Evolutionary conservation across 2,329 filamentous ascomycete genomes (phyloP).

Genomic region (Aspergillus hiratsukae): DNA sequence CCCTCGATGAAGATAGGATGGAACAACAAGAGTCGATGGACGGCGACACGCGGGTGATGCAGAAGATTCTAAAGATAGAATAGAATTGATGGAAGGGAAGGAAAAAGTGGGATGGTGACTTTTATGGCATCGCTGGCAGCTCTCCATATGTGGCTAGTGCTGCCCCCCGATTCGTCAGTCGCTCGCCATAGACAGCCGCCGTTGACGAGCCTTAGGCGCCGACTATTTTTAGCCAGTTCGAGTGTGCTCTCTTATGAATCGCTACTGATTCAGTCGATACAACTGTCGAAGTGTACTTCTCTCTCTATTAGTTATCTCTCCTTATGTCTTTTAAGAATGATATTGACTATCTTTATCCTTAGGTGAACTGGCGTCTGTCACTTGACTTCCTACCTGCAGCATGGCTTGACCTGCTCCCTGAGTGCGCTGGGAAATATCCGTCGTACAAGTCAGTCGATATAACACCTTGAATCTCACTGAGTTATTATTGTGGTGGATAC

Average conservation of each 20-base stretch:
- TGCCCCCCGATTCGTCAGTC: background rate
- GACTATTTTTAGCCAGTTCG: background rate
- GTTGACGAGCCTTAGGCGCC: background rate
- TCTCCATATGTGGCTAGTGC: background rate
- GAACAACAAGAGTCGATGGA: slow-evolving; percentile 15
- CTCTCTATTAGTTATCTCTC: no score
- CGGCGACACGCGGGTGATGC: slow-evolving; percentile 22
- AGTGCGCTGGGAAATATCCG: no score
- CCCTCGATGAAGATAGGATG: slow-evolving; percentile 12
- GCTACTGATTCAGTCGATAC: no score
- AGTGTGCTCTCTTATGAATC: background rate
- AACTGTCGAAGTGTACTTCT: no score
- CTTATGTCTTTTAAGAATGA: no score
- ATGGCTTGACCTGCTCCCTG: no score
- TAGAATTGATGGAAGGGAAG: background rate
- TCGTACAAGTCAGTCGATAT: background rate
- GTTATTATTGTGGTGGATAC: background rate
- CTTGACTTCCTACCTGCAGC: no score
- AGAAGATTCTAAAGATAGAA: slow-evolving; percentile 34
- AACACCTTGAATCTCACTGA: background rate
- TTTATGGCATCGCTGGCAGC: background rate
- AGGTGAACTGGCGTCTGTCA: no score
- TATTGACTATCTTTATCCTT: no score
- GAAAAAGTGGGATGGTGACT: background rate
- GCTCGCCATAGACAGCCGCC: background rate